Evolutionary conservation across 352 stramenopile species (phyloP).

Genomic region (Phytopythium aichiense): DNA sequence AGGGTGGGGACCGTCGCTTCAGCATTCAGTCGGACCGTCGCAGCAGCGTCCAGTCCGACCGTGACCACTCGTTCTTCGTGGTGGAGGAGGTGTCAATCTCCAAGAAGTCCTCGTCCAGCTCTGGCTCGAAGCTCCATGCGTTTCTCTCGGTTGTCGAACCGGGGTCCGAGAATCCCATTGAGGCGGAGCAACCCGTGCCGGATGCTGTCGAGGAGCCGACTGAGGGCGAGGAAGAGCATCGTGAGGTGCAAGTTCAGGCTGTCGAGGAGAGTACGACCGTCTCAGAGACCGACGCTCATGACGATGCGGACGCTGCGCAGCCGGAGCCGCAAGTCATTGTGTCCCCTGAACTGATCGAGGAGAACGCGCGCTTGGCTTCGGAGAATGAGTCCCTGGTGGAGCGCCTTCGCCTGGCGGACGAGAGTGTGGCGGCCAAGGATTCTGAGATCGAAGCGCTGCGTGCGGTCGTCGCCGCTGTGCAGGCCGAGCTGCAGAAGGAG

Average conservation of each 20-base stretch:
- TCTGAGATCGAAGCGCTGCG: conserved; percentile 31
- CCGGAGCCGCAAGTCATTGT: conserved; percentile 18
- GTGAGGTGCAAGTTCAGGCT: conserved; percentile 11
- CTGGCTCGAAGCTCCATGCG: conserved; percentile 45
- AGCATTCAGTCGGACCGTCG: conserved; percentile 10
- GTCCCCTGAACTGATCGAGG: conserved; percentile 25
- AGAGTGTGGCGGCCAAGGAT: conserved; percentile 25
- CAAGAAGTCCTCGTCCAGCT: conserved; percentile 20
- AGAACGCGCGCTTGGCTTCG: conserved; percentile 35
- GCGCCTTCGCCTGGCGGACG: conserved; percentile 27
- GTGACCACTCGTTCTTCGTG: conserved; percentile 33
- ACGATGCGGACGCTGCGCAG: conserved; percentile 3
- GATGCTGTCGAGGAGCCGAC: neutral
- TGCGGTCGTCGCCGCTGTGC: conserved; percentile 27
- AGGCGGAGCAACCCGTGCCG: neutral
- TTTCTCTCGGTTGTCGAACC: conserved; percentile 50
- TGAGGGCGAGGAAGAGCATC: neutral
- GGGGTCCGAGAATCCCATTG: conserved; percentile 1
- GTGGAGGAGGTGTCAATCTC: conserved; percentile 26
- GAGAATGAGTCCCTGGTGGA: conserved; percentile 36
- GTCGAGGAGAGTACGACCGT: conserved; percentile 12
- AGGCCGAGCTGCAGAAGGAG: conserved; percentile 28
- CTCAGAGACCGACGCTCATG: neutral
- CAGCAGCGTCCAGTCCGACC: conserved; percentile 9
- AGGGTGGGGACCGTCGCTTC: neutral